Base-by-base conservation (phyloP, 1,284 basidiomycete species). In the Inonotus hispidus region DNA sequence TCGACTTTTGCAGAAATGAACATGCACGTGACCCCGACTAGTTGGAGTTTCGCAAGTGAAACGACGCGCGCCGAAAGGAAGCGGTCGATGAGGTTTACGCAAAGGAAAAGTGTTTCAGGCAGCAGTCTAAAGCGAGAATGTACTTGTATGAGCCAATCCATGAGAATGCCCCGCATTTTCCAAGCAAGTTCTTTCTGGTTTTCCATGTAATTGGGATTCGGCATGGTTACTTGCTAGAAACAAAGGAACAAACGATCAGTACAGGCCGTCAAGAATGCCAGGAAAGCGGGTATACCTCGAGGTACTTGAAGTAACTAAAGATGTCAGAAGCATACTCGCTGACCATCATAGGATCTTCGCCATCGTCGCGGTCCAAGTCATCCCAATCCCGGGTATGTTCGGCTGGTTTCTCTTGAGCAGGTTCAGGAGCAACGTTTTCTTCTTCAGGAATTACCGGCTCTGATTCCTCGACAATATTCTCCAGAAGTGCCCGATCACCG, bases 61-160 rank as follows among this genome's bases (percentile, higher is more conserved):
- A 98, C 92, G 53, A 92, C 87, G 6, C 95, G 90, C 1, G 85
- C 80, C 2, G 93, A 95, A 27, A 98, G 84, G 82, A 99, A 98
- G 56, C 96, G 93, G 75, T 99, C 97, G 70, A 98, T 91, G 70
- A 98, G 88, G 80, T 99, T 98, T 71, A 93, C 81, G 65, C 90
- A 90, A 62, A 99, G 85, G 79, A 96, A 98, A 55, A 99, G 85
- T 0, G 96, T 98, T 77, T 99, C 96, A 8, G 95, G 95, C 7
- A 97, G 82, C 19, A 99, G 83, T 62, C 89, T 89, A 81, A 98
- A 98, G 68, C 94, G 93, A 66, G 87, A 82, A 73, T 99, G 96
- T 23, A 98, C 90, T 76, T 98, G 95, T 66, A 99, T 89, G 63
- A 99, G 82, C 97, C 96, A 98, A 79, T 99, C 96, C 64, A 91